A percentile compares a stretch with the other conserved stretches of the same genome.
These are phyloP conservation scores for Suillus subluteus DNA, from an alignment of 768 basidiomycete genomes.

Conservation along the genomic window DNA sequence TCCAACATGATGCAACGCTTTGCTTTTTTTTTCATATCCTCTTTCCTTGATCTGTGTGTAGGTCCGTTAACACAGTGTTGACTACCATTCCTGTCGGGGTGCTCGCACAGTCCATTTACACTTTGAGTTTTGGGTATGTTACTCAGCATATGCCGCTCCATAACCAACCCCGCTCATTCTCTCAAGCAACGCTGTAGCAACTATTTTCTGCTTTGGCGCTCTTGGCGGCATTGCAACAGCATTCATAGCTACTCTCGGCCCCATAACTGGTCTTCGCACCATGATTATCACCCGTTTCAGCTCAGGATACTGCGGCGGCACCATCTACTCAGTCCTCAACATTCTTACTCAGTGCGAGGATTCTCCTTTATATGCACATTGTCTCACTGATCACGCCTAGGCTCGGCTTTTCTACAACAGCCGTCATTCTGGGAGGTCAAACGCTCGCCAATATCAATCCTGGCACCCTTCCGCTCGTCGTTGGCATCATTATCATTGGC, in stretches of 20 bases:
- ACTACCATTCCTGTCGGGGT: constrained; percentile 55
- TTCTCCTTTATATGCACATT: not conserved
- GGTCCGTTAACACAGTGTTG: constrained; percentile 52
- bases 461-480: constrained; percentile 48
- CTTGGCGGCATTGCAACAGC: constrained; percentile 46
- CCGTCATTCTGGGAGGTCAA: constrained; percentile 58
- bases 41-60: constrained; percentile 13
- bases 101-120: constrained; percentile 51
- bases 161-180: not conserved
- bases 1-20: not conserved
- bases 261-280: constrained; percentile 54
- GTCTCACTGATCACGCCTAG: constrained; percentile 21
- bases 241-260: constrained; percentile 58
- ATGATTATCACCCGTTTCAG: constrained; percentile 56
- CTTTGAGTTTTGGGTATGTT: constrained; percentile 49
- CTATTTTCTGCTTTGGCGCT: constrained; percentile 50
- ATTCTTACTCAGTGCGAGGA: constrained; percentile 48
- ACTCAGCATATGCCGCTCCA: not conserved
- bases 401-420: constrained; percentile 52
- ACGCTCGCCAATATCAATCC: constrained; percentile 51
- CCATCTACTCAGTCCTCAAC: constrained; percentile 55
- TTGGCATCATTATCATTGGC: constrained; percentile 51
- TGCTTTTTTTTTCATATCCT: not conserved
- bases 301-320: constrained; percentile 52
- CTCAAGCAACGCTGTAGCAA: constrained; percentile 45